phyloP scores from a whole-genome alignment of 2,329 filamentous ascomycete genomes.

The Tolypocladium inflatum region DNA sequence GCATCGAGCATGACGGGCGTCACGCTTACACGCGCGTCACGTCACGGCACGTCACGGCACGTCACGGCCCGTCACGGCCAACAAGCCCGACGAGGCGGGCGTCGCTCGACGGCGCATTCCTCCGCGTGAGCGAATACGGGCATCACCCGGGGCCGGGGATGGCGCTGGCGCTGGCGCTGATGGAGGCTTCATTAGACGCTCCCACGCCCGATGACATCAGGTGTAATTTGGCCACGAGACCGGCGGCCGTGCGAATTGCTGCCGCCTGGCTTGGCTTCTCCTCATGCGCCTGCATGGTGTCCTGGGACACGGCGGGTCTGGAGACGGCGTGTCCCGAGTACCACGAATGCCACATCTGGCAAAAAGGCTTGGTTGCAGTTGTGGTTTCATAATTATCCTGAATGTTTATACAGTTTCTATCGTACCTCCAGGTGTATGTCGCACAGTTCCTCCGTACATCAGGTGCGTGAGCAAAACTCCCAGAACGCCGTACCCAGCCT shows the following conservation, averaged over 20 bases:
- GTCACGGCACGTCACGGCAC: not conserved
- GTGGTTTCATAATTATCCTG: not conserved
- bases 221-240: not conserved
- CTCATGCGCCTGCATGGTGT: too few species aligned
- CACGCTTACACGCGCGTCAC: not conserved
- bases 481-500: not conserved
- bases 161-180: not conserved
- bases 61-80: not conserved
- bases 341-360: not conserved
- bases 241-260: not conserved
- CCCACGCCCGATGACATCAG: not conserved
- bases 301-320: not conserved
- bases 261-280: too few species aligned
- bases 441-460: not conserved
- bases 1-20: not conserved
- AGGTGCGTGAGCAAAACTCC: not conserved
- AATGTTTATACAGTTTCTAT: not conserved
- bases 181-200: not conserved
- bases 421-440: not conserved
- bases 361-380: not conserved
- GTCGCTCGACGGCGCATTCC: not conserved
- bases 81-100: not conserved
- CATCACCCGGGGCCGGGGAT: too few species aligned
- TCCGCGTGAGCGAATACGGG: too few species aligned
- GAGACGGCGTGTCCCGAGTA: not conserved